These are phyloP conservation scores for Yamadazyma spencermartinsiae DNA, from an alignment of 1,139 yeast species.

Conservation along the genomic window DNA sequence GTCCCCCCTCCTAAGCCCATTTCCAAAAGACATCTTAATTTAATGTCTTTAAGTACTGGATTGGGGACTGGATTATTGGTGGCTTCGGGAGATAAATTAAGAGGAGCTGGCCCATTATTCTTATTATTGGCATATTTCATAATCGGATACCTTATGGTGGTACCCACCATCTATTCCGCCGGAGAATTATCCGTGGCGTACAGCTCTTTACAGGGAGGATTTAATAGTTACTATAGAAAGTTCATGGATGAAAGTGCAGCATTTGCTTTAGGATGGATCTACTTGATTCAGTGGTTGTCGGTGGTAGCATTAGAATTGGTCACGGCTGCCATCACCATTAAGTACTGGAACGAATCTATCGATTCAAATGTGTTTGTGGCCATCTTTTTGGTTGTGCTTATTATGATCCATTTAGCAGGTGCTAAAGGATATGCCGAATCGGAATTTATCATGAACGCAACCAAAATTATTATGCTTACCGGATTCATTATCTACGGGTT, in stretches of 20 bases:
- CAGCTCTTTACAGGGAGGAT: constrained; percentile 34
- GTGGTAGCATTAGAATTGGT: constrained; percentile 39
- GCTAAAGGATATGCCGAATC: constrained; percentile 48
- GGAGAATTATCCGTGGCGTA: constrained; percentile 39
- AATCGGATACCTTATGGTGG: constrained; percentile 35
- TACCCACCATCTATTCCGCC: constrained; percentile 37
- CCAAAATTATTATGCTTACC: constrained; percentile 37
- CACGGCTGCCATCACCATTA: constrained; percentile 37
- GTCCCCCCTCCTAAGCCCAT: constrained; percentile 19
- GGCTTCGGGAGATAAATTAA: constrained; percentile 34
- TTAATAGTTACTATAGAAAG: constrained; percentile 33
- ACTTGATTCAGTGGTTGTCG: constrained; percentile 36
- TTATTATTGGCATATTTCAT: constrained; percentile 34
- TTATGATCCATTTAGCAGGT: constrained; percentile 38
- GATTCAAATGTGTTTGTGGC: constrained; percentile 43
- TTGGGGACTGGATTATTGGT: constrained; percentile 41
- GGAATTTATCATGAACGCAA: constrained; percentile 38
- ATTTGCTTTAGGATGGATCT: constrained; percentile 40
- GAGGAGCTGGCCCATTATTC: constrained; percentile 36
- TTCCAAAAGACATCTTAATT: constrained; percentile 28
- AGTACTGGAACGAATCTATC: constrained; percentile 29
- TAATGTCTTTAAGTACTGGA: constrained; percentile 37
- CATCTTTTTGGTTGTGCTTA: constrained; percentile 36
- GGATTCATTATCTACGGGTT: constrained; percentile 45
- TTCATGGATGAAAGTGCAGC: constrained; percentile 37